phyloP scores from a whole-genome alignment of 805 yeast genomes.

The Cyberlindnera xylosilytica region DNA sequence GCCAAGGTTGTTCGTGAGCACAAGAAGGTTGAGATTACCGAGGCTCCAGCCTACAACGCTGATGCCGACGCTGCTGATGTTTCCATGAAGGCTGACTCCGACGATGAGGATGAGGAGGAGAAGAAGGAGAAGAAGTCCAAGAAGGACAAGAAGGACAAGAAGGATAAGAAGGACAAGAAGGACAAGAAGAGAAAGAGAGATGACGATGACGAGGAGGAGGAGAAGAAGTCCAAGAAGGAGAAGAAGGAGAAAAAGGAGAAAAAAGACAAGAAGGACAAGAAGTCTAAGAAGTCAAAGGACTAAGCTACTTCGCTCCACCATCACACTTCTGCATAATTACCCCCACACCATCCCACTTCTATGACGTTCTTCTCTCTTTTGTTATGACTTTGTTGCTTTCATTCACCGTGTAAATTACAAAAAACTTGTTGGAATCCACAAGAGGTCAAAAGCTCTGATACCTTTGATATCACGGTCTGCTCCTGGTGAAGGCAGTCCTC shows the following conservation, averaged over 20 bases:
- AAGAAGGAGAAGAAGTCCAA: constrained; percentile 37
- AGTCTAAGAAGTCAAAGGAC: constrained; percentile 19
- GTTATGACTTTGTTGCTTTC: constrained; percentile 1
- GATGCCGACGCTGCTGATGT: constrained; percentile 72
- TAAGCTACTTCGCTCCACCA: constrained; percentile 1
- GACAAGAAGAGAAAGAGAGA: constrained; percentile 18
- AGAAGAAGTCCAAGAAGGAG: constrained; percentile 24
- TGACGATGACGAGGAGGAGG: constrained; percentile 34
- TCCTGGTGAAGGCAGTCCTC: background rate
- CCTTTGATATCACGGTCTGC: background rate
- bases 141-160: constrained; percentile 33
- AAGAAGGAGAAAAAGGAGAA: constrained; percentile 20
- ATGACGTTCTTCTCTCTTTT: background rate
- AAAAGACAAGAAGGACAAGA: constrained; percentile 21
- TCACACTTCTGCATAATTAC: background rate
- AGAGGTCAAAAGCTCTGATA: background rate
- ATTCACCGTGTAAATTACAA: constrained; percentile 1
- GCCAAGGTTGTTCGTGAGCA: constrained; percentile 78
- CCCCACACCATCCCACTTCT: background rate
- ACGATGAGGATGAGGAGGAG: constrained; percentile 37
- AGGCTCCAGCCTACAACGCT: constrained; percentile 85
- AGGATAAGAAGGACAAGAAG: constrained; percentile 33
- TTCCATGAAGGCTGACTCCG: constrained; percentile 29
- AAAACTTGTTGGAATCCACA: background rate
- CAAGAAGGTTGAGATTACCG: constrained; percentile 82